phyloP scores from a whole-genome alignment of 768 basidiomycete species.

The Boletus rubescentipes region DNA sequence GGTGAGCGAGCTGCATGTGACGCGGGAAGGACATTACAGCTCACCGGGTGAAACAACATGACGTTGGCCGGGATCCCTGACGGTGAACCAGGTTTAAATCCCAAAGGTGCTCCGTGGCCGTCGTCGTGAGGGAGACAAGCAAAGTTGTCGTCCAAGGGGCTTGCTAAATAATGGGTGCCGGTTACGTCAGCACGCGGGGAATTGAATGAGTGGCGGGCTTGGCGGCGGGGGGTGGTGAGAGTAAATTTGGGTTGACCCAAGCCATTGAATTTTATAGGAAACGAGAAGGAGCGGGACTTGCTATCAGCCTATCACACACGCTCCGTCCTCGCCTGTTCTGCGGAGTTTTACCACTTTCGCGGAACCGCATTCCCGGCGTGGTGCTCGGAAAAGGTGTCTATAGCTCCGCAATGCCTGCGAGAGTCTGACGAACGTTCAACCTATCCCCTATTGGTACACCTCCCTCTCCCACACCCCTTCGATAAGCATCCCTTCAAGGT shows the following conservation, averaged over 20 bases:
- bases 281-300: no score
- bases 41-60: constrained; percentile 54
- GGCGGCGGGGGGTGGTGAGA: background rate
- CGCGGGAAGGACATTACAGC: constrained; percentile 16
- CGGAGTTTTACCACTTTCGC: constrained; percentile 8
- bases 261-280: constrained; percentile 6
- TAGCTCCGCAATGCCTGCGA: background rate
- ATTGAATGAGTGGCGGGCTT: no score
- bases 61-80: constrained; percentile 16
- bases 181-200: constrained; percentile 20
- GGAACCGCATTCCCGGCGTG: background rate
- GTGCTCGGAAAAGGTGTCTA: background rate
- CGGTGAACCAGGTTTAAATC: background rate
- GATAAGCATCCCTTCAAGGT: background rate
- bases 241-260: background rate
- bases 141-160: constrained; percentile 5
- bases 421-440: no score
- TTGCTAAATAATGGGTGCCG: background rate
- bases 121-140: constrained; percentile 1
- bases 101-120: constrained; percentile 2
- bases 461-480: background rate
- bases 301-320: no score
- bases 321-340: constrained; percentile 11
- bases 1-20: constrained; percentile 1
- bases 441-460: background rate